A percentile compares a stretch with the other conserved stretches of the same genome.
Evolutionary conservation across 1,284 basidiomycete genomes (phyloP).

Genomic region (Papiliotrema flavescens): DNA sequence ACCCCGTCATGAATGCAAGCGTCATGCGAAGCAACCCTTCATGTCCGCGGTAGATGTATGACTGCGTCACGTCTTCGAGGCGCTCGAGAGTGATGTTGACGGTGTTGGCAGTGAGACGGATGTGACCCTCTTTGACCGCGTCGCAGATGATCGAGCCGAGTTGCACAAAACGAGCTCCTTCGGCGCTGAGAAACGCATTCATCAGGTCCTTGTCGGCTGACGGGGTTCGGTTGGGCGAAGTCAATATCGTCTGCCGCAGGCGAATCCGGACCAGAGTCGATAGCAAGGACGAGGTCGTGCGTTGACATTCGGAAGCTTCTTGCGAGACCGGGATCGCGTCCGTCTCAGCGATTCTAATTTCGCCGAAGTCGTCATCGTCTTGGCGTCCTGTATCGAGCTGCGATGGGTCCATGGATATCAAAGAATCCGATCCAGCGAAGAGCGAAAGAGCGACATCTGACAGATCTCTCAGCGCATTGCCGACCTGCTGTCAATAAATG

Average conservation of each 20-base stretch:
- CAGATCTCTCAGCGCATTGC: background rate
- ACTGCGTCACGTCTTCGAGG: constrained; percentile 56
- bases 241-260: constrained; percentile 55
- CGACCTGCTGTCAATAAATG: background rate
- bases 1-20: constrained; percentile 64
- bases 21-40: constrained; percentile 58
- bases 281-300: constrained; percentile 22
- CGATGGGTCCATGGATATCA: background rate
- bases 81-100: constrained; percentile 58
- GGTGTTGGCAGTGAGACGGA: constrained; percentile 57
- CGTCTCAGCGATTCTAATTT: constrained; percentile 53
- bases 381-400: constrained; percentile 17
- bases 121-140: constrained; percentile 56
- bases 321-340: constrained; percentile 33
- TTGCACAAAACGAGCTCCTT: constrained; percentile 57
- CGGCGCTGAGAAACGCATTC: constrained; percentile 58
- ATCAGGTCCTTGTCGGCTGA: constrained; percentile 63
- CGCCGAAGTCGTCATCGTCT: constrained; percentile 65
- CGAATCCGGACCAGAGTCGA: constrained; percentile 34
- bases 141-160: constrained; percentile 59
- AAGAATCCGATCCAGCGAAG: background rate
- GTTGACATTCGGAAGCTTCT: constrained; percentile 31
- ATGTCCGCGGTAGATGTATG: constrained; percentile 61
- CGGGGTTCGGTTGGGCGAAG: constrained; percentile 47
- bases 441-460: background rate